Evolutionary conservation across 805 yeast species (phyloP).

Genomic region (Lachancea sp.): DNA sequence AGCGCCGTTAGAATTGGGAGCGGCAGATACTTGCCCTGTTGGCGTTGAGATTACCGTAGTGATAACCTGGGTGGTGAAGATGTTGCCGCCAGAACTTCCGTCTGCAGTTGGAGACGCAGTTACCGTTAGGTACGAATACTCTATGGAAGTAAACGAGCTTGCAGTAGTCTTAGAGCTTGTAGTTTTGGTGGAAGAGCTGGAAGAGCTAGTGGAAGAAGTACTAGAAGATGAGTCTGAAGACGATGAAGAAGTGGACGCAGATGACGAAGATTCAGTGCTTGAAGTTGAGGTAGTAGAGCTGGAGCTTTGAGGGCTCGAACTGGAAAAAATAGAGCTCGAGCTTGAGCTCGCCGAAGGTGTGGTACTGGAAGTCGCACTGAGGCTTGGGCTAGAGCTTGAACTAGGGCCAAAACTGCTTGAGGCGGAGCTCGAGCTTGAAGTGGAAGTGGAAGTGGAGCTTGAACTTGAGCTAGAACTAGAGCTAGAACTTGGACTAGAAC

Average conservation of each 20-base stretch:
- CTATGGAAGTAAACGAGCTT: slow-evolving; percentile 7
- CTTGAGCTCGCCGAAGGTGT: not conserved
- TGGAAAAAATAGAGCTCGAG: not conserved
- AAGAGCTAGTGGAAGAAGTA: not conserved
- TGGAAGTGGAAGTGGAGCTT: slow-evolving; percentile 7
- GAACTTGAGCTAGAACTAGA: too few species aligned
- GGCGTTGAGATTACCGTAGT: slow-evolving; percentile 16
- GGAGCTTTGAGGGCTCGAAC: not conserved
- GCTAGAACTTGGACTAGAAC: not conserved
- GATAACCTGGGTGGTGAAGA: slow-evolving; percentile 13
- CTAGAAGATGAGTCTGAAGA: not conserved
- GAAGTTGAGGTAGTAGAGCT: not conserved
- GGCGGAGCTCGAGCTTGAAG: slow-evolving; percentile 10
- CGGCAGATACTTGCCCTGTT: slow-evolving; percentile 5
- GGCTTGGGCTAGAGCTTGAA: not conserved
- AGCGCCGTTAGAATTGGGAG: not conserved
- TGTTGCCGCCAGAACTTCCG: slow-evolving; percentile 1
- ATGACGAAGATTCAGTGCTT: not conserved
- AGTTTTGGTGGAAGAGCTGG: not conserved
- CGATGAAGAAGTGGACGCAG: not conserved
- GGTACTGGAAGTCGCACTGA: too few species aligned
- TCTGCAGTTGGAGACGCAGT: slow-evolving; percentile 11
- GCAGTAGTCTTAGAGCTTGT: not conserved
- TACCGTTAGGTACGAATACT: slow-evolving; percentile 18
- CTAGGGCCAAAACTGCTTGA: not conserved